These are phyloP conservation scores for Radiomyces spectabilis DNA, from an alignment of 192 early-diverging fungal species.

Conservation along the genomic window DNA sequence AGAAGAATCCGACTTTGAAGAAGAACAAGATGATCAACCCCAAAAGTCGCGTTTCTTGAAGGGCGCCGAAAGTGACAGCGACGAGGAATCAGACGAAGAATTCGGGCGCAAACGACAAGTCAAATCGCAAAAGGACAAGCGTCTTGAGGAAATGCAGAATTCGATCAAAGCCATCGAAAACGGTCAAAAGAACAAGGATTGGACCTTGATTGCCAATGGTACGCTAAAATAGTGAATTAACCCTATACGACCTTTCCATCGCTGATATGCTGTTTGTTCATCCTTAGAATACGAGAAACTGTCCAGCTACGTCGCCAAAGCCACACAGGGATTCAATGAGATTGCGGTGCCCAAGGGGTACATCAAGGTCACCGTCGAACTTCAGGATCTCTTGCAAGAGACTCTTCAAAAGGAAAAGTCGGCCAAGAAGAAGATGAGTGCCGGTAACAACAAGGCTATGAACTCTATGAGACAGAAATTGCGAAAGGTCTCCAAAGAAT, in stretches of 20 bases:
- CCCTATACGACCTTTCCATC: neutral
- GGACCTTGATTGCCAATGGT: slow-evolving; percentile 77
- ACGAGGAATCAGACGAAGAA: slow-evolving; percentile 55
- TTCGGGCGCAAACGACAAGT: slow-evolving; percentile 71
- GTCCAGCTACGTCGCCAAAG: slow-evolving; percentile 59
- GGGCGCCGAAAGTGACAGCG: slow-evolving; percentile 31
- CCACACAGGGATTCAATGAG: slow-evolving; percentile 41
- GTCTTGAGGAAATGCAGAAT: slow-evolving; percentile 72
- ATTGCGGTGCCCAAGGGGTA: slow-evolving; percentile 60
- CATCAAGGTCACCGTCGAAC: slow-evolving; percentile 57
- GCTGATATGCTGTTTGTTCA: slow-evolving; percentile 1
- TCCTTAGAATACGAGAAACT: slow-evolving; percentile 82
- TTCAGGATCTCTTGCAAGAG: slow-evolving; percentile 75
- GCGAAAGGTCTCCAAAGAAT: slow-evolving; percentile 80
- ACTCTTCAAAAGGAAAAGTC: slow-evolving; percentile 58
- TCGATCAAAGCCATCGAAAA: slow-evolving; percentile 61
- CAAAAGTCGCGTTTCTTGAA: slow-evolving; percentile 33
- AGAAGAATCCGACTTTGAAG: slow-evolving; percentile 37
- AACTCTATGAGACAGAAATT: slow-evolving; percentile 91
- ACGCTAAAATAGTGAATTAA: slow-evolving; percentile 1
- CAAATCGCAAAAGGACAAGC: slow-evolving; percentile 81
- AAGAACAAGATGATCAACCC: slow-evolving; percentile 37
- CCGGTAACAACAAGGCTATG: slow-evolving; percentile 70
- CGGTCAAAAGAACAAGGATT: slow-evolving; percentile 82
- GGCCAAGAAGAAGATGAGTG: slow-evolving; percentile 78